phyloP scores from a whole-genome alignment of 108 stramenopile genomes.

The Cylindrotheca fusiformis region DNA sequence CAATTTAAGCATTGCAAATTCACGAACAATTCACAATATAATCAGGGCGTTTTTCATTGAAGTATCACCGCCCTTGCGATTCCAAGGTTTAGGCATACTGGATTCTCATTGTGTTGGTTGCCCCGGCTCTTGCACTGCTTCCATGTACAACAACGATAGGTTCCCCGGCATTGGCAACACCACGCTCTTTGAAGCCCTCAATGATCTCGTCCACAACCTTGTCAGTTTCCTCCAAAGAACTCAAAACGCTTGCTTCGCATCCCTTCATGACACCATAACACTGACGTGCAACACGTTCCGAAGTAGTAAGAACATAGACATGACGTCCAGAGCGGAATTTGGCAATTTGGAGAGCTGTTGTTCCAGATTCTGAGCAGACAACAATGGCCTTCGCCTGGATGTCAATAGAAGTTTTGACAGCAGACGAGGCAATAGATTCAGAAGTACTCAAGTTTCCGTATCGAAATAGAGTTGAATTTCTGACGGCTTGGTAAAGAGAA shows the following conservation, averaged over 20 bases:
- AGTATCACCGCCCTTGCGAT: no score
- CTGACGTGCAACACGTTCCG: constrained; percentile 81
- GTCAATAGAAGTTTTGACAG: constrained; percentile 97
- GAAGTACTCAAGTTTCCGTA: constrained; percentile 61
- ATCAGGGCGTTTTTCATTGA: no score
- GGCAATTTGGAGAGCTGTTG: constrained; percentile 91
- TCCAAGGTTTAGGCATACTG: constrained; percentile 53
- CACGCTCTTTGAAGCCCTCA: constrained; percentile 48
- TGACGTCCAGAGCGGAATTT: constrained; percentile 97
- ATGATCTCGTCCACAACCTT: constrained; percentile 63
- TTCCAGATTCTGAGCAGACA: constrained; percentile 93
- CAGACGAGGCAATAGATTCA: constrained; percentile 94
- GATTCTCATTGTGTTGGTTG: constrained; percentile 83
- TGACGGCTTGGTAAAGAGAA: constrained; percentile 74
- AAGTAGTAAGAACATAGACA: constrained; percentile 83
- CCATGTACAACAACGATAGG: constrained; percentile 89
- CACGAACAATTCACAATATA: no score
- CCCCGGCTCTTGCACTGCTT: constrained; percentile 37
- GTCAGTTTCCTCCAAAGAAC: constrained; percentile 73
- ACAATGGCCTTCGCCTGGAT: constrained; percentile 89
- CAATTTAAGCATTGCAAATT: no score
- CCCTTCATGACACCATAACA: constrained; percentile 77
- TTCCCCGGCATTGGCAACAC: constrained; percentile 83
- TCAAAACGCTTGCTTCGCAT: constrained; percentile 52
- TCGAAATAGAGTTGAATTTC: constrained; percentile 68